Percentiles rank a stretch among this genome's conserved stretches.
phyloP scores from a whole-genome alignment of 495 filamentous ascomycete genomes.

The Evernia prunastri region DNA sequence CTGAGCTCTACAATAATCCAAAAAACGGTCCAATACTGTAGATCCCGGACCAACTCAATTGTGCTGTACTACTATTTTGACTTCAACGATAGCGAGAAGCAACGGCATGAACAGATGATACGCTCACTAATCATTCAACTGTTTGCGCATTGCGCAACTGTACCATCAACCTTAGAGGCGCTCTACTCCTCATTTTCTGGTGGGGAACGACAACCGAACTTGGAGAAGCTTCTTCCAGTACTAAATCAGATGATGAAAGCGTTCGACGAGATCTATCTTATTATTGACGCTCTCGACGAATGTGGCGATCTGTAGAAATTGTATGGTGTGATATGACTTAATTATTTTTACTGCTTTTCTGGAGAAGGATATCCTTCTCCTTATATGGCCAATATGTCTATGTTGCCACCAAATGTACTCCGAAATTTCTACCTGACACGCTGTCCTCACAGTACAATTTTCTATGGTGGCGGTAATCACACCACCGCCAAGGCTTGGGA shows the following conservation, averaged over 20 bases:
- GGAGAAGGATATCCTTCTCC: no score
- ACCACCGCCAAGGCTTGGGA: no score
- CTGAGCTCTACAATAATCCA: slow-evolving; percentile 32
- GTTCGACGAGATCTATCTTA: slow-evolving; percentile 16
- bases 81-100: slow-evolving; percentile 32
- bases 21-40: no score
- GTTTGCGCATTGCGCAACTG: slow-evolving; percentile 14
- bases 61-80: slow-evolving; percentile 36
- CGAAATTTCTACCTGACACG: no score
- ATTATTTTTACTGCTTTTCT: no score
- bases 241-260: background rate
- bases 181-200: slow-evolving; percentile 19
- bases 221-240: background rate
- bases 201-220: slow-evolving; percentile 19
- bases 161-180: slow-evolving; percentile 13
- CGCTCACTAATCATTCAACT: slow-evolving; percentile 32
- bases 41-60: slow-evolving; percentile 2
- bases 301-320: slow-evolving; percentile 23
- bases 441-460: no score
- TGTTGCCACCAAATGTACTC: no score
- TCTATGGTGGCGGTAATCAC: no score
- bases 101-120: slow-evolving; percentile 22
- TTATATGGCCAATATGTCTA: no score
- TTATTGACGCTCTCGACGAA: slow-evolving; percentile 34
- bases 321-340: no score